Percentiles rank a stretch among this genome's conserved stretches.
Evolutionary conservation across 2,329 filamentous ascomycete genomes (phyloP).

Genomic region (Ascochyta koolunga): DNA sequence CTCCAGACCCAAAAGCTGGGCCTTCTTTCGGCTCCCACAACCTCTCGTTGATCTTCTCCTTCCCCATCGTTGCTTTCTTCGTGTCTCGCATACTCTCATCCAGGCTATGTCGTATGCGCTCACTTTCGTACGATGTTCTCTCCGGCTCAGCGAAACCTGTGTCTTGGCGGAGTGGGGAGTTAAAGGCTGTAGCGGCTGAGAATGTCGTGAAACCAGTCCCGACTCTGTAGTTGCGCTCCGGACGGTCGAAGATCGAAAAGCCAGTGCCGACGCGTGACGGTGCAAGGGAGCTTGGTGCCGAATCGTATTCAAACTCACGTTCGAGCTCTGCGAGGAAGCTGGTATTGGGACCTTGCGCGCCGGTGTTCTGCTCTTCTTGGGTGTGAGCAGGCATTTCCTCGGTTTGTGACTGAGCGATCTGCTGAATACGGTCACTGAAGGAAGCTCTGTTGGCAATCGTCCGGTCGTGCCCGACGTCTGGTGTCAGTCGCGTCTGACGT

Average conservation of each 20-base stretch:
- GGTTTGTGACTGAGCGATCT: constrained; percentile 27
- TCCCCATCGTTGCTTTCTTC: constrained; percentile 16
- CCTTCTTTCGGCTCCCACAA: constrained; percentile 37
- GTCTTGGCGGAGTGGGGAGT: constrained; percentile 43
- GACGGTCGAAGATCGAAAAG: constrained; percentile 34
- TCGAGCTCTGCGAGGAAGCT: constrained; percentile 38
- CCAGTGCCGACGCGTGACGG: constrained; percentile 36
- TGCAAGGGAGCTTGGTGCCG: constrained; percentile 26
- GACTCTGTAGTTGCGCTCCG: constrained; percentile 19
- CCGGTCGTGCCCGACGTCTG: constrained; percentile 19
- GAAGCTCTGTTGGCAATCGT: constrained; percentile 35
- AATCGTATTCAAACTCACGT: constrained; percentile 39
- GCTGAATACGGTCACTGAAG: constrained; percentile 45
- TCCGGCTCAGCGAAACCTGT: constrained; percentile 40
- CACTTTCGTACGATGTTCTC: constrained; percentile 29
- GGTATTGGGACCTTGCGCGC: constrained; percentile 27
- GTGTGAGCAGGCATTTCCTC: constrained; percentile 13
- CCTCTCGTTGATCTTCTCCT: constrained; percentile 29
- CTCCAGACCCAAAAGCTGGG: constrained; percentile 20
- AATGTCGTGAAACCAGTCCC: constrained; percentile 30
- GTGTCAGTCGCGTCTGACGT: constrained; percentile 18
- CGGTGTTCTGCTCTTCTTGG: constrained; percentile 14
- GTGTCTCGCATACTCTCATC: constrained; percentile 31
- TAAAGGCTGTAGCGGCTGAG: constrained; percentile 31
- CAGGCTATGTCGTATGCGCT: constrained; percentile 33